Evolutionary conservation across 2,329 filamentous ascomycete species (phyloP), one percentile per base, ranked within the genome.

Genomic region (Colletotrichum limetticola): DNA sequence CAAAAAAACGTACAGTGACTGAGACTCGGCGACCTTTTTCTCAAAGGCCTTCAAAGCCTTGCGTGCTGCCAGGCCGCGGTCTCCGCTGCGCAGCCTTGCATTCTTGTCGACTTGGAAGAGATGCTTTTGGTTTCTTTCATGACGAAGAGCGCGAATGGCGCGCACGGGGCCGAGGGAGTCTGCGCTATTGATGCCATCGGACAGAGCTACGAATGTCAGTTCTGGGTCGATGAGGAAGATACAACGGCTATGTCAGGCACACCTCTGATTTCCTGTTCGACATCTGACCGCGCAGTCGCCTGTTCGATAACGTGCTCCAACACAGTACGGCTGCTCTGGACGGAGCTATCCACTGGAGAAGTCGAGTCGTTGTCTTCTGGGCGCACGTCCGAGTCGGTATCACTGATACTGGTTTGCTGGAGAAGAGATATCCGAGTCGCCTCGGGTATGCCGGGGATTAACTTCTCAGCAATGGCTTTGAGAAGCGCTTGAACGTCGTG

Each of bases 391-490:
- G 75, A 66, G 26, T 79, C 77, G 28, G 74, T 71, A 12, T 83
- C 79, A 3, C 79, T 81, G 16, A 86, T 82, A 8, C 84, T 74
- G 9, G 91, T 94, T 82, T 95, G 93, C 76, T 94, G 92, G 14
- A 95, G 80, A 59, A 95, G 90, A 0, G 91, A 87, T 56, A 94
- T 87, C 26, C 91, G 87, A 0, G 91, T 90, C 35, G 88, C 84
- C 75, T 92, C 88, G 0, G 92, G 90, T 52, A 95, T 91, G 0
- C 93, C 94, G 0, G 94, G 94, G 19, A 97, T 93, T 42, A 95
- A 86, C 77, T 94, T 94, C 74, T 95, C 91, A 5, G 91, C 92
- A 76, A 97, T 91, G 1, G 94, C 94, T 78, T 90, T 90, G 19
- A 97, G 84, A 7, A 96, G 83, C 0, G 93, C 91, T 93, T 24